Evolutionary conservation across 1,284 basidiomycete genomes (phyloP), one percentile per base, ranked within the genome.

Genomic region (Leccinum solheimii): DNA sequence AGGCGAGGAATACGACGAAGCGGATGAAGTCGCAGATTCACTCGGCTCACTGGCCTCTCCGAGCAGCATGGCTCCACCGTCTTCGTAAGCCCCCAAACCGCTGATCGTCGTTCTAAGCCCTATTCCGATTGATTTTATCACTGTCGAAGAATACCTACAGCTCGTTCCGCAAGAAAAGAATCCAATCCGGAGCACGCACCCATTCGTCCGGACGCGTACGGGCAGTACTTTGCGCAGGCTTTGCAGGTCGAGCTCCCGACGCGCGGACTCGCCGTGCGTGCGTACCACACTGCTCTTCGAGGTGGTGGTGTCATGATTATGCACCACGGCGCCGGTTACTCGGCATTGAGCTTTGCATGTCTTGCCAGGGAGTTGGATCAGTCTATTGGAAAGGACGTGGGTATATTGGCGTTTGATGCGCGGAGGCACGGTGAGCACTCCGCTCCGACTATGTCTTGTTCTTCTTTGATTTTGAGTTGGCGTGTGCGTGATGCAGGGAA

Each of bases 251-350:
- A 81, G 1, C 85, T 94, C 16, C 80, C 85, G 1, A 72, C 78
- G 30, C 83, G 84, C 23, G 82, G 79, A 38, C 82, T 92, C 5
- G 85, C 88, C 55, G 84, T 87, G 66, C 81, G 94, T 34, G 88
- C 86, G 2, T 96, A 95, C 76, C 90, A 94, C 72, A 90, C 91
- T 0, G 82, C 76, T 26, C 83, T 83, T 4, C 80, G 60, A 79
- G 68, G 79, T 71, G 56, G 70, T 72, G 48, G 80, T 1, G 85
- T 97, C 3, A 85, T 98, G 70, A 82, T 98, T 2, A 93, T 93
- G 74, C 95, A 98, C 71, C 97, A 99, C 69, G 97, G 97, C 0
- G 97, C 94, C 1, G 97, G 97, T 2, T 94, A 94, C 70, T 89
- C 89, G 0, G 96, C 87, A 0, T 80, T 98, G 63, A 93, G 88